Evolutionary conservation across 768 basidiomycete genomes (phyloP).

Genomic region (Rhodotorula kratochvilovae): DNA sequence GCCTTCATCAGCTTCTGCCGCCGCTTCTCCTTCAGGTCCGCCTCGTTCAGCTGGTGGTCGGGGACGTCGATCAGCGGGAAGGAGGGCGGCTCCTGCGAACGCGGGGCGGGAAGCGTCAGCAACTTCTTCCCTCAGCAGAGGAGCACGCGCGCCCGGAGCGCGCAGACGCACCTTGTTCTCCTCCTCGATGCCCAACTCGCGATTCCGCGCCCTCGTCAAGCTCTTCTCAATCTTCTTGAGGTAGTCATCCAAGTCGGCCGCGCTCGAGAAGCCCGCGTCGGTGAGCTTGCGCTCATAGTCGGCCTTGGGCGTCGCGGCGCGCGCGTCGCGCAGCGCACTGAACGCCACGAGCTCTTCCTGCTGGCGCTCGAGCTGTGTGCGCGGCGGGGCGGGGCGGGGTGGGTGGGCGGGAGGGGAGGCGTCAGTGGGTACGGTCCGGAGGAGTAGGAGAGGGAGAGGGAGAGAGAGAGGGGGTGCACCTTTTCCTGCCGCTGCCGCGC

Average conservation of each 20-base stretch:
- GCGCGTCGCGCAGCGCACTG: slow-evolving; percentile 61
- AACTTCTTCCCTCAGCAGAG: not conserved
- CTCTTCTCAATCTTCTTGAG: slow-evolving; percentile 81
- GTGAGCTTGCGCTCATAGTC: slow-evolving; percentile 56
- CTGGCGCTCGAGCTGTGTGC: slow-evolving; percentile 62
- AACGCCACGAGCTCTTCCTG: slow-evolving; percentile 69
- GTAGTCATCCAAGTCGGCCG: slow-evolving; percentile 61
- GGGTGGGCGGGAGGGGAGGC: not conserved
- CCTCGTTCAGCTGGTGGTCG: slow-evolving; percentile 83
- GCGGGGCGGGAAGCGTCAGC: not conserved
- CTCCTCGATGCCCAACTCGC: slow-evolving; percentile 70
- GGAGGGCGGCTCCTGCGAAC: slow-evolving; percentile 65
- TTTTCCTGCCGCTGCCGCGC: slow-evolving; percentile 80
- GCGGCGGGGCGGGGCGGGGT: no score
- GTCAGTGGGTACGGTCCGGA: not conserved
- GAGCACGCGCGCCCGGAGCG: no score
- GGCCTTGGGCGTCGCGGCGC: slow-evolving; percentile 59
- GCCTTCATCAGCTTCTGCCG: slow-evolving; percentile 89
- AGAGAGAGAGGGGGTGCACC: slow-evolving; percentile 49
- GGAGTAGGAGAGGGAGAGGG: not conserved
- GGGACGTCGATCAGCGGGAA: slow-evolving; percentile 90
- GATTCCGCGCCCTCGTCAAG: slow-evolving; percentile 71
- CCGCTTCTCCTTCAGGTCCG: slow-evolving; percentile 86
- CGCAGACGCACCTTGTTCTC: slow-evolving; percentile 45
- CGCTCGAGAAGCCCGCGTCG: slow-evolving; percentile 62